These are phyloP conservation scores for Populus nigra DNA, from an alignment of 345 rosid genomes.

Conservation along the genomic window DNA sequence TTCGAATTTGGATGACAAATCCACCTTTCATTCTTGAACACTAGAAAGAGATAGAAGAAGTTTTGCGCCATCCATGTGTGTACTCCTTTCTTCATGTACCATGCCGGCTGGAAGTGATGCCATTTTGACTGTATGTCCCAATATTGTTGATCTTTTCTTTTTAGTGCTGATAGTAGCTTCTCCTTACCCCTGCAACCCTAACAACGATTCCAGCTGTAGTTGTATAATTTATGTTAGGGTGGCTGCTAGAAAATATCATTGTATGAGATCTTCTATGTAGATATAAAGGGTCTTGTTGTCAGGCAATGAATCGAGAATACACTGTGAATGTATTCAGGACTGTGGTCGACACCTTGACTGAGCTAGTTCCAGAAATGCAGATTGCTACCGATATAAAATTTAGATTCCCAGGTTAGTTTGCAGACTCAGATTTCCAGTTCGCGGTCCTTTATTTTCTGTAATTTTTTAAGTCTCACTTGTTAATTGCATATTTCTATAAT, in stretches of 20 bases:
- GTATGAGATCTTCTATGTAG: conserved; percentile 8
- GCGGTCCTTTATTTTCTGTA: not conserved
- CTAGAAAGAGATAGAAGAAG: conserved; percentile 80
- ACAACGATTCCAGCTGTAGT: not conserved
- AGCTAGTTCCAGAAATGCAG: conserved; percentile 95
- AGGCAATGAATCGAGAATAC: conserved; percentile 98
- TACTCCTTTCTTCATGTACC: conserved; percentile 96
- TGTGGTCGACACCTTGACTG: conserved; percentile 84
- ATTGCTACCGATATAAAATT: conserved; percentile 95
- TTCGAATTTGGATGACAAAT: conserved; percentile 97
- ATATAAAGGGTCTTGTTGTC: conserved; percentile 14
- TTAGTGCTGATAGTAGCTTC: not conserved
- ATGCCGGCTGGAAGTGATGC: conserved; percentile 86
- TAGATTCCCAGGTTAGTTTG: conserved; percentile 87
- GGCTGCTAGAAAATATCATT: conserved; percentile 5
- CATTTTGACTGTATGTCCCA: conserved; percentile 62
- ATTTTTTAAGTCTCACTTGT: not conserved
- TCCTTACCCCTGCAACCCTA: not conserved
- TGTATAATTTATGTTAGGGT: not conserved
- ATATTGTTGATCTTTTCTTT: not conserved
- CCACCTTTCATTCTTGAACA: conserved; percentile 95
- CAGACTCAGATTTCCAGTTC: not conserved
- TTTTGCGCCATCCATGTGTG: conserved; percentile 83
- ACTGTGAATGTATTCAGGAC: conserved; percentile 70
- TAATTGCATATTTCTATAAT: not conserved